Evolutionary conservation across 2,329 filamentous ascomycete species (phyloP).

Genomic region (Zelopaecilomyces penicillatus): DNA sequence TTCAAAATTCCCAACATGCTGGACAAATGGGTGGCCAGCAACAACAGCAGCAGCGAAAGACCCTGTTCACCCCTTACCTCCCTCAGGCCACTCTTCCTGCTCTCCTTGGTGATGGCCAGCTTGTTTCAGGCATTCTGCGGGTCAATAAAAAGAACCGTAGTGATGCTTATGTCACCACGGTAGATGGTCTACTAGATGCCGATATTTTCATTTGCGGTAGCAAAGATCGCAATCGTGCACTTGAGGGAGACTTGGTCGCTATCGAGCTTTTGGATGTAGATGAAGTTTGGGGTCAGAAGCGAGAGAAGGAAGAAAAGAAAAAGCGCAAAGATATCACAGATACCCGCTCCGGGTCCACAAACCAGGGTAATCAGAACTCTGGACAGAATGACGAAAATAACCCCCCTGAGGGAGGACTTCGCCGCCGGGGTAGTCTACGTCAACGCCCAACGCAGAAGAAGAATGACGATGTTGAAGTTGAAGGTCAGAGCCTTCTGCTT

Average conservation of each 20-base stretch:
- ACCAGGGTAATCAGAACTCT: constrained; percentile 58
- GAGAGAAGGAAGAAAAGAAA: constrained; percentile 99
- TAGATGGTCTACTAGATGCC: constrained; percentile 78
- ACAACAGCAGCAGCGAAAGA: constrained; percentile 90
- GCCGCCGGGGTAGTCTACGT: constrained; percentile 86
- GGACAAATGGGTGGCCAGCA: constrained; percentile 56
- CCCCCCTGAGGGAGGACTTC: constrained; percentile 72
- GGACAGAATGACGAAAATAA: constrained; percentile 54
- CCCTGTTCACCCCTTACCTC: constrained; percentile 93
- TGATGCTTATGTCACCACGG: constrained; percentile 92
- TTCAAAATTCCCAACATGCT: constrained; percentile 64
- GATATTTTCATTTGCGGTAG: constrained; percentile 99
- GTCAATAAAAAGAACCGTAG: constrained; percentile 99
- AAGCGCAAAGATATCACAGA: constrained; percentile 99
- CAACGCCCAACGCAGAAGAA: constrained; percentile 99
- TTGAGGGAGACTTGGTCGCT: constrained; percentile 92
- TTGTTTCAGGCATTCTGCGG: constrained; percentile 91
- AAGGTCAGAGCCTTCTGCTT: constrained; percentile 90
- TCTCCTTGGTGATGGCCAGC: constrained; percentile 80
- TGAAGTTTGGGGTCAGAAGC: constrained; percentile 97
- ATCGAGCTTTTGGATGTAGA: constrained; percentile 95
- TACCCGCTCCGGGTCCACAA: constrained; percentile 68
- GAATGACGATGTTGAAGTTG: constrained; percentile 98
- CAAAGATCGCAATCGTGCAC: constrained; percentile 93
- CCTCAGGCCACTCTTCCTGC: constrained; percentile 90